Conservation (phyloP, 768 basidiomycete species). For the Amanita pseudoporphyria region DNA sequence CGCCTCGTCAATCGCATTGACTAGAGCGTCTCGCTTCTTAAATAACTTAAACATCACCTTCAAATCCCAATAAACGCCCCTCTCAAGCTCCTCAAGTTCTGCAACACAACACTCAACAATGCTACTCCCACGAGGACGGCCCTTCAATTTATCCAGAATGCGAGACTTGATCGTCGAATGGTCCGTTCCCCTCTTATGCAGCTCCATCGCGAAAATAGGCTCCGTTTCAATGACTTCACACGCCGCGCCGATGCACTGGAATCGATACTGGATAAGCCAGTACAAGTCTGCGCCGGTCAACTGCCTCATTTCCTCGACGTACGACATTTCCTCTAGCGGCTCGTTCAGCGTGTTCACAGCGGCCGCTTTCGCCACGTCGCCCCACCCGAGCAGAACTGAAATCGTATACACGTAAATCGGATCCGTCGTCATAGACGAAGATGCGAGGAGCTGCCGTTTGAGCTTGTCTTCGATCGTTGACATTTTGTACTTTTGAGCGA, state of each 20-base stretch:
- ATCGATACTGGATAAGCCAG: conserved; percentile 1
- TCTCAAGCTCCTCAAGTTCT: neutral
- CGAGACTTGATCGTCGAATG: conserved; percentile 1
- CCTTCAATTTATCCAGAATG: neutral
- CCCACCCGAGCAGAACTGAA: neutral
- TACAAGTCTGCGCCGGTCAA: conserved; percentile 3
- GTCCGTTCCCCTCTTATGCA: neutral
- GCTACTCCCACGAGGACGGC: neutral
- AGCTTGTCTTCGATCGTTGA: neutral
- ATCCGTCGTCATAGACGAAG: neutral
- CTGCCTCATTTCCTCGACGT: neutral
- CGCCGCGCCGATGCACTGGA: neutral
- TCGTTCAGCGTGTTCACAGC: neutral
- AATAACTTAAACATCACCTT: neutral
- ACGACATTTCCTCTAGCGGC: neutral
- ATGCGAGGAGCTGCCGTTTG: neutral
- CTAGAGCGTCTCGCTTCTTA: neutral
- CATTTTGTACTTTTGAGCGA: conserved; percentile 1
- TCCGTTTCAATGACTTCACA: neutral
- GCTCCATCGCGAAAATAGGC: neutral
- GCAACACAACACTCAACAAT: neutral
- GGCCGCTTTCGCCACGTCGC: neutral
- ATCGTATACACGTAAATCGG: conserved; percentile 1
- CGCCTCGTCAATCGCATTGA: neutral
- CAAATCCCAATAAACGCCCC: neutral